A percentile compares a stretch with the other conserved stretches of the same genome.
phyloP scores from a whole-genome alignment of 768 basidiomycete species.

The Mycena polygramma region DNA sequence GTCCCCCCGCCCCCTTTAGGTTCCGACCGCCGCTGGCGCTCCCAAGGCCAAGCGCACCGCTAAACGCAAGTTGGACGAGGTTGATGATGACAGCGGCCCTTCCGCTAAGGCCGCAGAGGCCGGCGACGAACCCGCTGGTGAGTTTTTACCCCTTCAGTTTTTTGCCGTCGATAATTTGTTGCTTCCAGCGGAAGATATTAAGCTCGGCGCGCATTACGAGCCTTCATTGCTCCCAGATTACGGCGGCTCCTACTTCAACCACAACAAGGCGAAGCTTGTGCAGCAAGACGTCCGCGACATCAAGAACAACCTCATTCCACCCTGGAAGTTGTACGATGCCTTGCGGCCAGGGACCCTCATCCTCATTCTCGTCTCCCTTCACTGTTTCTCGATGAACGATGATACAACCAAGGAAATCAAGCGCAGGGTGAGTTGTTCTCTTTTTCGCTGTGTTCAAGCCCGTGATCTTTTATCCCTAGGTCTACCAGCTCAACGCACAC shows the following conservation, averaged over 20 bases:
- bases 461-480: not conserved
- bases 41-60: not conserved
- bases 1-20: too few species aligned
- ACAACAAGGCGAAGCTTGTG: not conserved
- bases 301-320: slow-evolving; percentile 8
- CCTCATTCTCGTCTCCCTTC: not conserved
- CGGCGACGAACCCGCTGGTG: not conserved
- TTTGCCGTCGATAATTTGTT: too few species aligned
- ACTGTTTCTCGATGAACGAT: too few species aligned
- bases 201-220: slow-evolving; percentile 3
- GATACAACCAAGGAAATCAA: not conserved
- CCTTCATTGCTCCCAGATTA: not conserved
- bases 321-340: not conserved
- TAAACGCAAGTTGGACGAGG: not conserved
- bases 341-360: not conserved
- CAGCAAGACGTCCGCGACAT: not conserved
- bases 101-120: too few species aligned
- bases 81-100: not conserved
- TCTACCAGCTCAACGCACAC: not conserved
- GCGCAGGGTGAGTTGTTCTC: not conserved
- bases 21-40: not conserved
- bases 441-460: too few species aligned
- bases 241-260: not conserved
- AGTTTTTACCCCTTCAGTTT: not conserved
- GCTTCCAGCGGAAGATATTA: not conserved